A percentile compares a stretch with the other conserved stretches of the same genome.
These are phyloP conservation scores for Erodium moschatum DNA, from an alignment of 441 rosid species.

Conservation along the genomic window DNA sequence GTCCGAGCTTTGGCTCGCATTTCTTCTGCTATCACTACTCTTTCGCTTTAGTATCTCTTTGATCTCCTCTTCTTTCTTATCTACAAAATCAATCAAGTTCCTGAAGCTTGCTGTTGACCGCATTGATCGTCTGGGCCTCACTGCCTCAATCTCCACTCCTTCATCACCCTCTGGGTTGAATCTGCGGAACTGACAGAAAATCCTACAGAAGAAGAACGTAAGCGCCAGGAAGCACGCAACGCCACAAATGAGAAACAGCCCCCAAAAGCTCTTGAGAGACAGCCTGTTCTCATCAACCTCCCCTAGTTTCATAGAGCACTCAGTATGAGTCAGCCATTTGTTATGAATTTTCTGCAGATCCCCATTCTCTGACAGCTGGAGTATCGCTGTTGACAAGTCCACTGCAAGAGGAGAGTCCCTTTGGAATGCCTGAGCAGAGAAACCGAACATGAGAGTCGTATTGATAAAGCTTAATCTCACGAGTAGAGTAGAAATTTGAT, in stretches of 20 bases:
- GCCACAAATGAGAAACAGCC: slow-evolving; percentile 74
- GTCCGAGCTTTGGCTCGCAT: slow-evolving; percentile 31
- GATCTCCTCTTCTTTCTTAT: slow-evolving; percentile 57
- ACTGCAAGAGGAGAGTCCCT: too few species aligned
- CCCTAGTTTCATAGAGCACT: slow-evolving; percentile 40
- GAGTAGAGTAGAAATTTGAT: background rate
- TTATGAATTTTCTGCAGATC: slow-evolving; percentile 66
- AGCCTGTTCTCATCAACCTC: slow-evolving; percentile 40
- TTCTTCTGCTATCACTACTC: slow-evolving; percentile 33
- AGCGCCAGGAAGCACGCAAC: slow-evolving; percentile 52
- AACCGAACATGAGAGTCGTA: background rate
- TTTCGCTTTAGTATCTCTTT: slow-evolving; percentile 51
- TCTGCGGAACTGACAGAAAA: slow-evolving; percentile 49
- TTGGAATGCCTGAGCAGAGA: slow-evolving; percentile 63
- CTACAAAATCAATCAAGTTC: slow-evolving; percentile 53
- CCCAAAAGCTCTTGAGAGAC: slow-evolving; percentile 75
- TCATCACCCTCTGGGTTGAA: slow-evolving; percentile 38
- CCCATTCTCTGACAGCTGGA: slow-evolving; percentile 75
- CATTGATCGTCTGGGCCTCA: slow-evolving; percentile 32
- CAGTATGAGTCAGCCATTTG: slow-evolving; percentile 55
- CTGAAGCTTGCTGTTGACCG: slow-evolving; percentile 41
- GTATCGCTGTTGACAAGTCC: slow-evolving; percentile 83
- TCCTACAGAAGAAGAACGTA: slow-evolving; percentile 38
- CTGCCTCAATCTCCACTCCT: slow-evolving; percentile 38
- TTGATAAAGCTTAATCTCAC: background rate